Evolutionary conservation across 495 filamentous ascomycete species (phyloP).

Genomic region (Xylaria venustula): DNA sequence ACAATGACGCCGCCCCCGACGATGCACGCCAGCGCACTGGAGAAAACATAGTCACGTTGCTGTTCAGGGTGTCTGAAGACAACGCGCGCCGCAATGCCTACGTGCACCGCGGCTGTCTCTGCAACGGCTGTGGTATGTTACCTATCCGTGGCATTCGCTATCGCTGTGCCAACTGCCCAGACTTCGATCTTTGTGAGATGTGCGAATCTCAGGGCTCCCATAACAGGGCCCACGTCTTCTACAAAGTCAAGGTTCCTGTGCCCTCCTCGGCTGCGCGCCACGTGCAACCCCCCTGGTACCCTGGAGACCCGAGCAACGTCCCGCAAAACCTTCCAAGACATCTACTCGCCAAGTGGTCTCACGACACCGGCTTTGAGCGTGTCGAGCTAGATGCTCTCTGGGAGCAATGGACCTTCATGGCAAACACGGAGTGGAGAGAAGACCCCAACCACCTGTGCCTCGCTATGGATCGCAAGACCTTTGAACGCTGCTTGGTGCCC

Average conservation of each 20-base stretch:
- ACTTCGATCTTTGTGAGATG: constrained; percentile 87
- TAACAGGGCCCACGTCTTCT: constrained; percentile 91
- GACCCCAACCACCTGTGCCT: constrained; percentile 74
- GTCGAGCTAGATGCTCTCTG: constrained; percentile 88
- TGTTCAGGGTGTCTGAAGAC: constrained; percentile 80
- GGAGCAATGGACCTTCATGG: constrained; percentile 94
- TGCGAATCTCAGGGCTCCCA: constrained; percentile 86
- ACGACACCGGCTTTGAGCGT: constrained; percentile 73
- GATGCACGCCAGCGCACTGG: constrained; percentile 59
- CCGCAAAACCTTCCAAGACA: constrained; percentile 60
- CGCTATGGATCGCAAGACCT: constrained; percentile 87
- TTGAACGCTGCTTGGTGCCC: constrained; percentile 85
- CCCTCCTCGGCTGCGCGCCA: constrained; percentile 52
- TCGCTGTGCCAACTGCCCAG: constrained; percentile 86
- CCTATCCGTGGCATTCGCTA: constrained; percentile 92
- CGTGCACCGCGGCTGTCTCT: constrained; percentile 90
- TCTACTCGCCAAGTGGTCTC: constrained; percentile 62
- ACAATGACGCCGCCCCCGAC: constrained; percentile 37
- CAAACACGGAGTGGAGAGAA: constrained; percentile 77
- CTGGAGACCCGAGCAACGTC: constrained; percentile 72
- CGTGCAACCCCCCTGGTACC: constrained; percentile 81
- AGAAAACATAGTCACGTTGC: constrained; percentile 68
- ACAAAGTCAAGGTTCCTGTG: constrained; percentile 65
- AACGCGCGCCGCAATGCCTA: constrained; percentile 80
- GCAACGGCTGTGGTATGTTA: constrained; percentile 78